Base-by-base conservation (phyloP, 108 stramenopile genomes). In the Skeletonema grethae region DNA sequence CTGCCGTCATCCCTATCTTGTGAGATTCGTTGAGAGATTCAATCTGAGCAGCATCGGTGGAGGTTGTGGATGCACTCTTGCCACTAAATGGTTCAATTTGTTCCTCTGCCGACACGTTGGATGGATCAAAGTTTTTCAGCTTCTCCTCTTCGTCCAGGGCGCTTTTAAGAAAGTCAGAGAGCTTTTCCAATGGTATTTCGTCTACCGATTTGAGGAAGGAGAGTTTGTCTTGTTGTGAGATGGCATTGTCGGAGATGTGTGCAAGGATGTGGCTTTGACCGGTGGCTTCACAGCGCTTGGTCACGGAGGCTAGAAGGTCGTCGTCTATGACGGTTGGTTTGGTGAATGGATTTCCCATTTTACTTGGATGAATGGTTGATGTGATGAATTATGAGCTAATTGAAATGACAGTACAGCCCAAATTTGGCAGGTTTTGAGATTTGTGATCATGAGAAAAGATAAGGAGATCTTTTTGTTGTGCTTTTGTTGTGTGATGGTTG, bases 41-140 rank as follows among this genome's bases (percentile, higher is more conserved):
- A 32, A 62, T 65, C 53, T 32, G 64, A 11, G 48, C 31, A 4
- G 62, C 61, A 36, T 56, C 32, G 13, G 72, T 57, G 53, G 71
- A 77, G 18, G 75, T 56, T 9, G 82, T 76, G 31, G 83, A 86
- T 6, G 80, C 82, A 10, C 39, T 55, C 50, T 76, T 65, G 15
- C 80, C 79, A 7, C 65, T 61, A 58, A 94, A 94, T 13, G 93
- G 90, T 31, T 65, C 75, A 57, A 94, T 90, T 18, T 30, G 56
- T 15, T 73, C 69, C 3, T 63, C 79, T 22, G 62, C 58, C 10
- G 69, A 43, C 39, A 30, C 39, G 25, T 65, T 20, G 56, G 58
- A 24, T 24, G 74, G 74, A 39, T 69, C 61, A 30, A 63, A 46
- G 55, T 70, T 61, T 36, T 61, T 57, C 35, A 79, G 45, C 28